These are phyloP conservation scores for Zygotorulaspora sp. DNA, from an alignment of 805 yeast species.

Conservation along the genomic window DNA sequence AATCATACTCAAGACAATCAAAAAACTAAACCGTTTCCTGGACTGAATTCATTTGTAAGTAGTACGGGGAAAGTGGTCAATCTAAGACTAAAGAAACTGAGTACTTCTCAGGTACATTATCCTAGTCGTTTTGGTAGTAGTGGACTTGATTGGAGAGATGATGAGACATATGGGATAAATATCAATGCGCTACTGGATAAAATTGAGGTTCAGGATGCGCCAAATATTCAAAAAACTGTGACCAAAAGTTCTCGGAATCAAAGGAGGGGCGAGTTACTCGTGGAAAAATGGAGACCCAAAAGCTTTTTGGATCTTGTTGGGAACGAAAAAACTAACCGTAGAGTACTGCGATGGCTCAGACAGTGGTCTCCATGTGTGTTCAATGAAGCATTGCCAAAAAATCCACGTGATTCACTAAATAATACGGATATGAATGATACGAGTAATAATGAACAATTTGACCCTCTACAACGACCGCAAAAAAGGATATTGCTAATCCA, in stretches of 20 bases:
- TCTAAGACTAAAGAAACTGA: slow-evolving; percentile 9
- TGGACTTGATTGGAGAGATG: slow-evolving; percentile 22
- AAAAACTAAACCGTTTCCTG: neutral
- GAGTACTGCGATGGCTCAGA: slow-evolving; percentile 57
- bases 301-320: slow-evolving; percentile 65
- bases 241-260: slow-evolving; percentile 1
- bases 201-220: slow-evolving; percentile 27
- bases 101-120: neutral
- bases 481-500: slow-evolving; percentile 66
- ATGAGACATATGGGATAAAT: slow-evolving; percentile 38
- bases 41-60: slow-evolving; percentile 11
- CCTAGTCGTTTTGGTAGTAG: slow-evolving; percentile 1
- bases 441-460: slow-evolving; percentile 27
- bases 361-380: slow-evolving; percentile 62
- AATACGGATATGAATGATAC: neutral
- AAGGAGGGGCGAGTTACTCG: slow-evolving; percentile 36
- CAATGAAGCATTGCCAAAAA: slow-evolving; percentile 39
- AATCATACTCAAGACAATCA: neutral
- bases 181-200: slow-evolving; percentile 36
- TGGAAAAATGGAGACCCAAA: slow-evolving; percentile 66
- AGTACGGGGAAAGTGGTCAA: slow-evolving; percentile 14
- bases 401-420: slow-evolving; percentile 9
- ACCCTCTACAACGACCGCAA: slow-evolving; percentile 55
- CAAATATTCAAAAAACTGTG: slow-evolving; percentile 7
- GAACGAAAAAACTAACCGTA: slow-evolving; percentile 59